phyloP scores from a whole-genome alignment of 2,329 filamentous ascomycete species.

The Arachnomyces sp. region DNA sequence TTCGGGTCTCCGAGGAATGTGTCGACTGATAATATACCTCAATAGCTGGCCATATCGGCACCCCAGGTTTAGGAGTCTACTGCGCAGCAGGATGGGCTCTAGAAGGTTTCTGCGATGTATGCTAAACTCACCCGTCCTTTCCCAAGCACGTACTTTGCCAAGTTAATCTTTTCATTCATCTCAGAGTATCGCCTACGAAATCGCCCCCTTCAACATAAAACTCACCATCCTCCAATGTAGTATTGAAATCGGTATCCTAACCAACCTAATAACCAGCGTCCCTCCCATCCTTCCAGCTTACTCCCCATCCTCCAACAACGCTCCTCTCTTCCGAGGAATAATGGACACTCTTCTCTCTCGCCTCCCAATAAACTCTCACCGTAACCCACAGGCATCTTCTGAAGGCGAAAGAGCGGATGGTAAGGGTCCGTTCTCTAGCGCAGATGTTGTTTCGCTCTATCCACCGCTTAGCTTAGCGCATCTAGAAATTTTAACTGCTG shows the following conservation, averaged over 20 bases:
- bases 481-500: conserved; percentile 67
- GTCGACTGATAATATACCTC: neutral
- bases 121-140: conserved; percentile 5
- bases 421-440: conserved; percentile 29
- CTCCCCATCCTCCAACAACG: conserved; percentile 61
- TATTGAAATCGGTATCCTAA: conserved; percentile 82
- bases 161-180: neutral
- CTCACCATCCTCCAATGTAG: conserved; percentile 93
- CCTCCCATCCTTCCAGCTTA: conserved; percentile 65
- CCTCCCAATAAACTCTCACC: conserved; percentile 45
- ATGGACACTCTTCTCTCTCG: conserved; percentile 70
- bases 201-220: conserved; percentile 94
- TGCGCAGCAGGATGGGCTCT: conserved; percentile 90
- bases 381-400: conserved; percentile 1
- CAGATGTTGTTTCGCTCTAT: conserved; percentile 59
- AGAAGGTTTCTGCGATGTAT: conserved; percentile 86
- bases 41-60: conserved; percentile 75
- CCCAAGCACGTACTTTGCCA: too few relatives aligned
- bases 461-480: conserved; percentile 62
- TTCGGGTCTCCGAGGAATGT: neutral
- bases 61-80: conserved; percentile 83
- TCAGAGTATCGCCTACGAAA: conserved; percentile 79
- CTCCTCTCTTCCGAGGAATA: conserved; percentile 76
- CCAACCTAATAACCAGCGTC: conserved; percentile 77
- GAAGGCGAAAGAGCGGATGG: conserved; percentile 19